Evolutionary conservation across 1,139 yeast genomes (phyloP).

Genomic region (Candida tropicalis): DNA sequence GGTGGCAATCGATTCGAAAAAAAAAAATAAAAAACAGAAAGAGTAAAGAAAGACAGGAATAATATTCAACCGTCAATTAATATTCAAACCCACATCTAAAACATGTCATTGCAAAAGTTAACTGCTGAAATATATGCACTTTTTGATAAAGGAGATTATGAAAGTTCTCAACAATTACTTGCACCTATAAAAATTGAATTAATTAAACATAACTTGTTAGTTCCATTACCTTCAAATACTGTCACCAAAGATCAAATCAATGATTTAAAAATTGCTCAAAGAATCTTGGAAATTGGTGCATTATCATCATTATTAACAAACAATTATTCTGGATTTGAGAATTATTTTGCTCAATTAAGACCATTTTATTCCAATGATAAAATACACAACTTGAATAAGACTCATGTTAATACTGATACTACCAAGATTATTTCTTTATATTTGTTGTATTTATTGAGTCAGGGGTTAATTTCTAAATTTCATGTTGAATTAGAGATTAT

Average conservation of each 20-base stretch:
- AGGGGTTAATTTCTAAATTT: conserved; percentile 83
- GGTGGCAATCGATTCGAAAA: conserved; percentile 11
- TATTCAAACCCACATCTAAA: too few relatives aligned
- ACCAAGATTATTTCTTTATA: conserved; percentile 80
- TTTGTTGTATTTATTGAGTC: conserved; percentile 72
- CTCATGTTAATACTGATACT: conserved; percentile 52
- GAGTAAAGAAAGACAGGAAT: background rate
- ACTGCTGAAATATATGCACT: conserved; percentile 69
- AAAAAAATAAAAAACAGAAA: background rate
- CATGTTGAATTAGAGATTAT: conserved; percentile 86
- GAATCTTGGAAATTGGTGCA: conserved; percentile 86
- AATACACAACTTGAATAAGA: conserved; percentile 51
- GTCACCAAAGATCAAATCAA: conserved; percentile 48
- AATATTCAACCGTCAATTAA: too few relatives aligned
- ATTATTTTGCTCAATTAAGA: conserved; percentile 72
- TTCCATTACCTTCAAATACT: conserved; percentile 57
- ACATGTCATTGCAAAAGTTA: conserved; percentile 49
- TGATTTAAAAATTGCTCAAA: conserved; percentile 78
- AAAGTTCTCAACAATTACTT: conserved; percentile 59
- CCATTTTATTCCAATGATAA: conserved; percentile 63
- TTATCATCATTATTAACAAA: conserved; percentile 67
- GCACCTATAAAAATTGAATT: conserved; percentile 77
- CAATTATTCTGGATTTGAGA: conserved; percentile 67
- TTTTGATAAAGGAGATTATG: conserved; percentile 64
- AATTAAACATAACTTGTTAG: conserved; percentile 73